A percentile compares a stretch with the other conserved stretches of the same genome.
These are phyloP conservation scores for Metschnikowia arizonensis DNA, from an alignment of 805 yeast genomes.

Conservation along the genomic window DNA sequence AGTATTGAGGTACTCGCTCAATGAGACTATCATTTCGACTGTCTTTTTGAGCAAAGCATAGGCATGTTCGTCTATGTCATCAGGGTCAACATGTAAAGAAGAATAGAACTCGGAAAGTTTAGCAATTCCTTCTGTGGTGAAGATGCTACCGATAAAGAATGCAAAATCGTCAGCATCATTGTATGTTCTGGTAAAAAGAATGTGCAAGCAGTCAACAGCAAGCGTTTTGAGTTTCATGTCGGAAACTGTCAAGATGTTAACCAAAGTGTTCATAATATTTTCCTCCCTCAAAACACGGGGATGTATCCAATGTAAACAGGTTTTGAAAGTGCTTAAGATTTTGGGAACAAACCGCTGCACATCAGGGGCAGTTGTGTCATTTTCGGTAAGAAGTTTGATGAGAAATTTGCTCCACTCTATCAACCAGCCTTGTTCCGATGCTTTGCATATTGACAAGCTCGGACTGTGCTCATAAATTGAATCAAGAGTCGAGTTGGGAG, in stretches of 20 bases:
- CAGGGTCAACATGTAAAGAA: constrained; percentile 56
- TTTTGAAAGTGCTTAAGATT: constrained; percentile 76
- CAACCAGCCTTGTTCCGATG: constrained; percentile 83
- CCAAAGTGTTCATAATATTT: constrained; percentile 60
- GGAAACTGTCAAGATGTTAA: constrained; percentile 53
- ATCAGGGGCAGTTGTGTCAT: constrained; percentile 24
- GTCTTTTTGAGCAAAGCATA: constrained; percentile 84
- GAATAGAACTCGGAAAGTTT: constrained; percentile 63
- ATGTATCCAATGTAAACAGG: constrained; percentile 87
- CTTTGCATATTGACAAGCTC: constrained; percentile 59
- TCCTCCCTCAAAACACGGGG: constrained; percentile 68
- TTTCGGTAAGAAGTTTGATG: constrained; percentile 30
- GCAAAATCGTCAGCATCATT: constrained; percentile 63
- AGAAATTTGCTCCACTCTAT: constrained; percentile 54
- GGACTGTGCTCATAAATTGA: constrained; percentile 62
- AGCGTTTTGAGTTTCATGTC: constrained; percentile 70
- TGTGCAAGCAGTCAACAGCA: constrained; percentile 88
- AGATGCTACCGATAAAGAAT: constrained; percentile 74
- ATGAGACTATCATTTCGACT: constrained; percentile 87
- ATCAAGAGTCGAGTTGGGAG: constrained; percentile 63
- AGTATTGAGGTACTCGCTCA: constrained; percentile 71
- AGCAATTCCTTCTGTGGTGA: constrained; percentile 66
- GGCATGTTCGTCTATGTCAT: constrained; percentile 71
- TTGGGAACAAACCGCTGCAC: constrained; percentile 54
- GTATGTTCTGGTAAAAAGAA: constrained; percentile 77